phyloP scores from a whole-genome alignment of 352 stramenopile genomes.

The Pythium aquatile region DNA sequence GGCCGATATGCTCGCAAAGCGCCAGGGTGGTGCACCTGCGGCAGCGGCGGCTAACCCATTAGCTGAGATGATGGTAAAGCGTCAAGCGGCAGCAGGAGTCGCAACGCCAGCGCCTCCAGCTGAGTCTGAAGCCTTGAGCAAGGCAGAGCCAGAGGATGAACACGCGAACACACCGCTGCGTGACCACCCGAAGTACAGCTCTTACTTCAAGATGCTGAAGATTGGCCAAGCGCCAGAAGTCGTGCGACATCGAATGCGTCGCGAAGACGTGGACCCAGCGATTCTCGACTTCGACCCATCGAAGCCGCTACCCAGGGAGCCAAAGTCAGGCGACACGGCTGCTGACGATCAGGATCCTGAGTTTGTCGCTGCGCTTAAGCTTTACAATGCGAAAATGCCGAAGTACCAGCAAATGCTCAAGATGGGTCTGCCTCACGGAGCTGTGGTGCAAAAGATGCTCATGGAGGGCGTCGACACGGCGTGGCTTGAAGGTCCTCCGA shows the following conservation, averaged over 20 bases:
- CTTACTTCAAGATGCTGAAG: constrained; percentile 86
- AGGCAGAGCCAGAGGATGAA: constrained; percentile 14
- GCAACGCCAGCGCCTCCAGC: background rate
- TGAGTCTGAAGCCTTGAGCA: constrained; percentile 1
- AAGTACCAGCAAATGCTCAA: constrained; percentile 84
- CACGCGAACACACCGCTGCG: constrained; percentile 43
- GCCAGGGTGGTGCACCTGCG: constrained; percentile 6
- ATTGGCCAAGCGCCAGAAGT: constrained; percentile 62
- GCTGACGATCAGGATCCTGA: constrained; percentile 41
- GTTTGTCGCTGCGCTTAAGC: constrained; percentile 50
- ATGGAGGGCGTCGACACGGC: constrained; percentile 67
- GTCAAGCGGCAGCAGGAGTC: constrained; percentile 18
- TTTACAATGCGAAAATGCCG: constrained; percentile 64
- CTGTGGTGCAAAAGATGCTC: constrained; percentile 85
- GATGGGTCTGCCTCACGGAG: constrained; percentile 56
- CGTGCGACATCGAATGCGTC: constrained; percentile 79
- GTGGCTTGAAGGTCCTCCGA: constrained; percentile 65
- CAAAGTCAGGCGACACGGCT: constrained; percentile 20
- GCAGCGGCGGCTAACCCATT: constrained; percentile 22
- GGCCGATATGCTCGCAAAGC: constrained; percentile 25
- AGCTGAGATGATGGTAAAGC: constrained; percentile 25
- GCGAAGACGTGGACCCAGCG: constrained; percentile 55
- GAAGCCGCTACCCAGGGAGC: constrained; percentile 37
- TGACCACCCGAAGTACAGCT: constrained; percentile 61
- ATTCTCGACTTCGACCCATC: constrained; percentile 67